Conservation (phyloP, 352 stramenopile genomes). For the Globisporangium nagaii region DNA sequence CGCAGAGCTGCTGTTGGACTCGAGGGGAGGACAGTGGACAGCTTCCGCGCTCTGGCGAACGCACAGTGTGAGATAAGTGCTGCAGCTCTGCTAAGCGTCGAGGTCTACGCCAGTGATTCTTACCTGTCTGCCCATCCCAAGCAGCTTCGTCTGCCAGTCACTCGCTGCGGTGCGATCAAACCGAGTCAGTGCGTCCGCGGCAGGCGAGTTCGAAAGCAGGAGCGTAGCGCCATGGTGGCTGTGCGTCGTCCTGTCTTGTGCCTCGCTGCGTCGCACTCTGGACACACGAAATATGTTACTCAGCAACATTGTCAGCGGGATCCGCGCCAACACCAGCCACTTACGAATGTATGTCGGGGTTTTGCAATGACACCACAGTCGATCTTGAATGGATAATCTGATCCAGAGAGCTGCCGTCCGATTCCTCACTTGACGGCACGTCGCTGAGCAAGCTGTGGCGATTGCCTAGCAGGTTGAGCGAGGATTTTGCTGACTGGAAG, state of each 20-base stretch:
- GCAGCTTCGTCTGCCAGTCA: no score
- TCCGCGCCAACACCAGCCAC: not conserved
- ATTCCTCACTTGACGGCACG: not conserved
- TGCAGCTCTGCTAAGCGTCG: no score
- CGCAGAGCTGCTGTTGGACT: not conserved
- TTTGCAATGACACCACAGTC: not conserved
- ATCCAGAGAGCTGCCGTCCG: not conserved
- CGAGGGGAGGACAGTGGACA: not conserved
- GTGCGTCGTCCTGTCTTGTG: no score
- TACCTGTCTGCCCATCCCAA: no score
- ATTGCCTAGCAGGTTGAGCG: not conserved
- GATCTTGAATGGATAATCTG: not conserved
- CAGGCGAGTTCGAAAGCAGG: no score
- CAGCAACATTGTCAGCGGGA: not conserved
- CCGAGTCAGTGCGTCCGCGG: no score
- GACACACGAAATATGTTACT: no score
- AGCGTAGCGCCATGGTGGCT: no score
- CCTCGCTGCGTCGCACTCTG: no score
- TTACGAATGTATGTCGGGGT: not conserved
- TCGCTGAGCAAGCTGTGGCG: not conserved
- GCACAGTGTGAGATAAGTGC: not conserved
- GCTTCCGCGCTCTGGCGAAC: not conserved
- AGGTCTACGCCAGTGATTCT: no score
- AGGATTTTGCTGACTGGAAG: not conserved
- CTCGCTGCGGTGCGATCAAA: no score